Evolutionary conservation across 768 basidiomycete species (phyloP), one percentile per base, ranked within the genome.

Genomic region (Daedalea quercina): DNA sequence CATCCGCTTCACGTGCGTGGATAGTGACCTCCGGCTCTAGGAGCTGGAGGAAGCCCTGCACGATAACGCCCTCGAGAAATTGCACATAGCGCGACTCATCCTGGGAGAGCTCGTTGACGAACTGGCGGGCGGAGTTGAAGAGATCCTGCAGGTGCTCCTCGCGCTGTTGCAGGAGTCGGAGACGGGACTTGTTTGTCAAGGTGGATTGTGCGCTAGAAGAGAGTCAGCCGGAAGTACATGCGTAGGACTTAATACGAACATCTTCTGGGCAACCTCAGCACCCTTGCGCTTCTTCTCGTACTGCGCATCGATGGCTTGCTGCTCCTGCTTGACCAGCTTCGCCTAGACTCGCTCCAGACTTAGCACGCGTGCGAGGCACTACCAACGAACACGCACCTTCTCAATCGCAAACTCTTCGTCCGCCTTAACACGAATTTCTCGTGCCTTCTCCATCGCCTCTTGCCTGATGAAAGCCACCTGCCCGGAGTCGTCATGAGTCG

Each of bases 401-500:
- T 99, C 96, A 60, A 99, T 98, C 19, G 95, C 89, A 66, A 98
- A 98, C 73, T 99, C 95, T 69, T 98, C 94, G 57, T 99, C 94
- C 0, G 96, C 95, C 70, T 99, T 99, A 55, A 97, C 92, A 58
- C 80, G 86, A 56, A 99, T 94, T 72, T 99, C 96, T 8, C 96
- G 77, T 1, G 93, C 94, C 73, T 99, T 99, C 76, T 99, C 95
- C 58, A 90, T 70, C 3, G 95, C 95, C 71, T 99, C 96, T 66
- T 98, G 96, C 72, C 91, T 95, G 79, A 98, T 98, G 77, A 97
- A 97, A 50, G 92, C 86, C 44, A 95, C 91, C 94, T 95, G 67
- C 28, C 57, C 15, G 26, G 6, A 28, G 11, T 8, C n/a, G 25
- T 19, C 54, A 52, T 3, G 4, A 45, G 37, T 35, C 28, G 19